phyloP scores from a whole-genome alignment of 129 eudicot species.

The Apium graveolens region DNA sequence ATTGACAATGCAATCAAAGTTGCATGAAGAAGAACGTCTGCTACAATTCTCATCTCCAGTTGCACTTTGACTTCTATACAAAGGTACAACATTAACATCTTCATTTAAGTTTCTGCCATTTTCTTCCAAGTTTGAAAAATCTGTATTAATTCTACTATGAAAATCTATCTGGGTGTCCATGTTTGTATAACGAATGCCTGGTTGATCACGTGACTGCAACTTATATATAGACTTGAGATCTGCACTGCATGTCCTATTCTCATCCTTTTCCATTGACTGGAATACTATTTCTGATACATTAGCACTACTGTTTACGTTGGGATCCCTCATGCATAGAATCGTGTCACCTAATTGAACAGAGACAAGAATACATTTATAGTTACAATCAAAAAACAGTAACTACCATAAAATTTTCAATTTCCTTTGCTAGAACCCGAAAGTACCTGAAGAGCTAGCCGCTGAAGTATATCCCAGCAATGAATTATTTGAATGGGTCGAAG shows the following conservation, averaged over 20 bases:
- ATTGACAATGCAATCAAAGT: slow-evolving; percentile 10
- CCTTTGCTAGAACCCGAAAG: slow-evolving; percentile 15
- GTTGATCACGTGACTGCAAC: slow-evolving; percentile 22
- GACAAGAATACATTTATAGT: neutral
- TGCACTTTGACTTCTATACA: neutral
- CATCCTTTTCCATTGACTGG: neutral
- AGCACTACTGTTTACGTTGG: slow-evolving; percentile 5
- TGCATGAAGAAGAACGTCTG: slow-evolving; percentile 14
- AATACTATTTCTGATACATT: neutral
- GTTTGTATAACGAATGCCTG: neutral
- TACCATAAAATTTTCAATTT: neutral
- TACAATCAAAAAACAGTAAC: slow-evolving; percentile 5
- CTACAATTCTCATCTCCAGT: slow-evolving; percentile 9
- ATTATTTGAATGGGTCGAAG: slow-evolving; percentile 22
- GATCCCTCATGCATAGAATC: neutral
- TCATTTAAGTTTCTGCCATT: neutral
- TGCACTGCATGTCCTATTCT: slow-evolving; percentile 16
- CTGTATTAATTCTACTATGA: neutral
- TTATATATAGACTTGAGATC: slow-evolving; percentile 39
- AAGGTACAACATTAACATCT: neutral
- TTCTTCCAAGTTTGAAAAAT: neutral
- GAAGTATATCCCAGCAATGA: slow-evolving; percentile 20
- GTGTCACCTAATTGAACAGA: slow-evolving; percentile 10
- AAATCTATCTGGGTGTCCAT: neutral
- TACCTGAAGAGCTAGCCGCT: slow-evolving; percentile 16